Base-by-base conservation (phyloP, 495 filamentous ascomycete genomes). In the Acidomyces sp. region DNA sequence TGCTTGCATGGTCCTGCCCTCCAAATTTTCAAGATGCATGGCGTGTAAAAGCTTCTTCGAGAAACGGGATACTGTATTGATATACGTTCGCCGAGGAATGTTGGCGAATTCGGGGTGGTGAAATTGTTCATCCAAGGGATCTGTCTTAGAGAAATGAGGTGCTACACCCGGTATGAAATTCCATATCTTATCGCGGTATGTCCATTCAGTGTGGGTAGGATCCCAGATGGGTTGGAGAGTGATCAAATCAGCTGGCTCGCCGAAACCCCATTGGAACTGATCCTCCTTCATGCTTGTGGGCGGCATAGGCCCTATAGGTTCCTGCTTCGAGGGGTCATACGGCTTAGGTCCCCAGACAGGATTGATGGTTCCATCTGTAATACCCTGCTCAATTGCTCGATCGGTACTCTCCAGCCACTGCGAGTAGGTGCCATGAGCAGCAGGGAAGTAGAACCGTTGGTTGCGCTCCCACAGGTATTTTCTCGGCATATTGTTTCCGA, bases 161-260 rank as follows among this genome's bases (percentile, higher is more conserved):
- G 37, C 49, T 3, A 64, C 56, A 9, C 62, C 64, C n/a, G 66
- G 66, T 34, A 68, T 62, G 53, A 71, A 80, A 34, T 72, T 74
- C 63, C 69, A 79, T 36, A 83, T 61, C 34, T 71, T 63, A 51
- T 79, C 63, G 23, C 63, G 65, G 43, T 73, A 69, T 17, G 72
- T 63, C 75, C 78, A 83, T n/a, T 56, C 54, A 20, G 77, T 80
- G 48, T 70, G 65, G 37, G 69, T 63, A 2, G 74, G 71, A 50
- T 82, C 72, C 60, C 81, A 79, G 18, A 83, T 77, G 4, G 82
- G 80, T 0, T 74, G 66, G 24, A 82, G 63, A 2, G 75, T 75
- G 45, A 85, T 81, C 43, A 80, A 61, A 53, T 87, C 82, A 16
- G 82, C 82, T 37, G 82, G 77, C 59, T 85, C 80, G 36, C 70